Evolutionary conservation across 192 early-diverging fungal species (phyloP).

Genomic region (Bifiguratus adelaidae): DNA sequence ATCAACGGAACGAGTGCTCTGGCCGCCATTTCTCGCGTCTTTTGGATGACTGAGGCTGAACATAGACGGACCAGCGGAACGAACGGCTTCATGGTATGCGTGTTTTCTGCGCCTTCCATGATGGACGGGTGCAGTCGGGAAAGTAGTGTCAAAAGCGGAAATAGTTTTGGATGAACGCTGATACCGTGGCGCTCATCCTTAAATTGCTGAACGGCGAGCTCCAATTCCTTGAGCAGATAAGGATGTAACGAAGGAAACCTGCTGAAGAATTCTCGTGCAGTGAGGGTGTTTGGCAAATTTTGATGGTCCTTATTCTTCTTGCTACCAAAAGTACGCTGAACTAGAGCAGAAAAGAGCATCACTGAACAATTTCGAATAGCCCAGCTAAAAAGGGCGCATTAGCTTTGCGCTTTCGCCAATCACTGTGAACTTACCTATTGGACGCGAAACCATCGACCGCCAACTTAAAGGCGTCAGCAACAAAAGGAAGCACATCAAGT

Average conservation of each 20-base stretch:
- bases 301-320: constrained; percentile 69
- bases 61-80: constrained; percentile 25
- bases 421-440: constrained; percentile 16
- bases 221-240: constrained; percentile 65
- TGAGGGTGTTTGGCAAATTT: constrained; percentile 61
- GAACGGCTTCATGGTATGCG: constrained; percentile 28
- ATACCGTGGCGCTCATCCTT: constrained; percentile 11
- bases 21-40: constrained; percentile 80
- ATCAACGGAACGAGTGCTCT: constrained; percentile 72
- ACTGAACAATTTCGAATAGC: constrained; percentile 91
- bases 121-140: constrained; percentile 66
- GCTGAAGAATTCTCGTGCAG: constrained; percentile 84
- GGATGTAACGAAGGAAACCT: constrained; percentile 72
- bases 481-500: constrained; percentile 58
- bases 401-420: neutral
- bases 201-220: constrained; percentile 54
- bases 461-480: constrained; percentile 66
- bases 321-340: constrained; percentile 77
- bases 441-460: constrained; percentile 78
- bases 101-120: constrained; percentile 25
- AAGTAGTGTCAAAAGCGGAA: constrained; percentile 81
- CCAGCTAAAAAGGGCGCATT: constrained; percentile 38
- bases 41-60: constrained; percentile 5
- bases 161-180: constrained; percentile 77
- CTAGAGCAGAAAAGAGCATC: constrained; percentile 80